Evolutionary conservation across 2,329 filamentous ascomycete genomes (phyloP).

Genomic region (Apiospora kogelbergensis): DNA sequence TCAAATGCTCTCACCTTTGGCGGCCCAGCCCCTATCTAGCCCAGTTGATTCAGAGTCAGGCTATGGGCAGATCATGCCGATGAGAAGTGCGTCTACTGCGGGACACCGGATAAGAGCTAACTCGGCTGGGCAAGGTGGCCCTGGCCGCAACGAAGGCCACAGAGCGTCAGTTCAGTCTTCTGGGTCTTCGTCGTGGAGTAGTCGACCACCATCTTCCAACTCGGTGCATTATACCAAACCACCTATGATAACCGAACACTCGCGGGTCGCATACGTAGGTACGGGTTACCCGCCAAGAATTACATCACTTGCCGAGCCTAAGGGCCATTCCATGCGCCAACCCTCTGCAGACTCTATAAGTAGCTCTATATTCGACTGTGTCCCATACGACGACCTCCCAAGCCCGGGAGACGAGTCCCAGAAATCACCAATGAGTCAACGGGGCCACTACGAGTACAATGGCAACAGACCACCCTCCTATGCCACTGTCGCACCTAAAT

Average conservation of each 20-base stretch:
- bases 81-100: not conserved
- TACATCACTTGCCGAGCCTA: conserved; percentile 21
- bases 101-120: not conserved
- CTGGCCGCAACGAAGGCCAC: not conserved
- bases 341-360: conserved; percentile 36
- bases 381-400: conserved; percentile 26
- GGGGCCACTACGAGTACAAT: conserved; percentile 15
- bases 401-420: conserved; percentile 19
- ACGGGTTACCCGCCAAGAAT: conserved; percentile 24
- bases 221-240: not conserved
- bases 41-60: not conserved
- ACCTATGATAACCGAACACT: not conserved
- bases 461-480: not conserved
- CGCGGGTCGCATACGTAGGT: not conserved
- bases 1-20: not conserved
- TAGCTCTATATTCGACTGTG: conserved; percentile 35
- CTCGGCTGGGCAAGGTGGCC: not conserved
- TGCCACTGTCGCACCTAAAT: not conserved
- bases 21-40: not conserved
- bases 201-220: not conserved
- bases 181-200: not conserved
- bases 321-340: conserved; percentile 25
- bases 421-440: conserved; percentile 18
- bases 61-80: not conserved
- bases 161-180: not conserved